phyloP scores from a whole-genome alignment of 2,329 filamentous ascomycete genomes.

The Cladosporium sp. region DNA sequence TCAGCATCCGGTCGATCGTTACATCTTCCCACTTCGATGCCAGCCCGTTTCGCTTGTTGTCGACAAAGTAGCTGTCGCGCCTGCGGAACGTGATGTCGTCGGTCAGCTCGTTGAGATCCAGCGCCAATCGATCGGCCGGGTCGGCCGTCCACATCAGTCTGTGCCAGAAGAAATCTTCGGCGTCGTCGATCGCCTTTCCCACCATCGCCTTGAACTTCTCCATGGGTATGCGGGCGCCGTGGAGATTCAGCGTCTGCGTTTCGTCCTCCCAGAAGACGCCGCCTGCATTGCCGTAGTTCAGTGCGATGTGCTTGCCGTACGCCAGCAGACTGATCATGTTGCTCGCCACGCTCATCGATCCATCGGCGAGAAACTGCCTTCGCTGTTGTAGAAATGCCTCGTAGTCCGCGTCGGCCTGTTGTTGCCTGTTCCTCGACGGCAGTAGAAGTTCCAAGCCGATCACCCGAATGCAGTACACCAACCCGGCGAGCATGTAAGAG shows the following conservation, averaged over 20 bases:
- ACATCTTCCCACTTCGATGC: slow-evolving; percentile 20
- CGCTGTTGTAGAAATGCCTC: slow-evolving; percentile 23
- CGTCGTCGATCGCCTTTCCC: slow-evolving; percentile 21
- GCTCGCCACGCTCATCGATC: slow-evolving; percentile 28
- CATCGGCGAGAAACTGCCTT: slow-evolving; percentile 25
- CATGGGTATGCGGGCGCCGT: slow-evolving; percentile 19
- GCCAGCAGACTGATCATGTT: slow-evolving; percentile 28
- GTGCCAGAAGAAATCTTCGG: slow-evolving; percentile 24
- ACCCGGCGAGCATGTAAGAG: slow-evolving; percentile 26
- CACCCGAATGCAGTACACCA: slow-evolving; percentile 26
- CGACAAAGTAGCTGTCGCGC: slow-evolving; percentile 26
- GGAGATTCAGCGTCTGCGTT: background rate
- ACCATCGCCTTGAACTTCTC: slow-evolving; percentile 25
- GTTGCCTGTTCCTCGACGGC: slow-evolving; percentile 19
- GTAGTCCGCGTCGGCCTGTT: slow-evolving; percentile 23
- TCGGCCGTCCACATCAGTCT: slow-evolving; percentile 24
- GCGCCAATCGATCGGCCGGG: slow-evolving; percentile 21
- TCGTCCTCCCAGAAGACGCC: slow-evolving; percentile 22
- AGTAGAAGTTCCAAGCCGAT: slow-evolving; percentile 26
- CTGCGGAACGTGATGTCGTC: slow-evolving; percentile 26
- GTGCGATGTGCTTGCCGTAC: slow-evolving; percentile 26
- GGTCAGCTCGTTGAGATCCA: slow-evolving; percentile 23
- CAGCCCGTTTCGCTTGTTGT: slow-evolving; percentile 23
- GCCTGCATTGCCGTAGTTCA: slow-evolving; percentile 25
- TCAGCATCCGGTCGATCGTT: slow-evolving; percentile 21